Evolutionary conservation across 1,284 basidiomycete species (phyloP).

Genomic region (Ganoderma multipileum): DNA sequence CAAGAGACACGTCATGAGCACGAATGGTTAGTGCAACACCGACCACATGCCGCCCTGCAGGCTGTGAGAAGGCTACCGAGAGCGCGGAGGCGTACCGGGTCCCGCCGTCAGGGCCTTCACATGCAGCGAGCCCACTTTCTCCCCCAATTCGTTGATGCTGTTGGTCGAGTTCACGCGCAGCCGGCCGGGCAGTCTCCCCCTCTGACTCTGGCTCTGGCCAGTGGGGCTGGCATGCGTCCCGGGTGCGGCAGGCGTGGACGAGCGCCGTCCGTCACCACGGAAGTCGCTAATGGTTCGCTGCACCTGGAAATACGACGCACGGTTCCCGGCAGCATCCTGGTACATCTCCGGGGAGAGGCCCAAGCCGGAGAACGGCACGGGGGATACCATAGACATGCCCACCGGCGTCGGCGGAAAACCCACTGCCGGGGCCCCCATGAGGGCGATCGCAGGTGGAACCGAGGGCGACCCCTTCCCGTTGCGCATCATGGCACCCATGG

Average conservation of each 20-base stretch:
- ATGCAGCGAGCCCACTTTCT: slow-evolving; percentile 24
- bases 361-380: slow-evolving; percentile 21
- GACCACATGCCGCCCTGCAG: neutral
- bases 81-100: slow-evolving; percentile 16
- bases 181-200: slow-evolving; percentile 21
- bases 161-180: slow-evolving; percentile 29
- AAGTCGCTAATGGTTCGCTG: slow-evolving; percentile 27
- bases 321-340: slow-evolving; percentile 18
- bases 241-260: slow-evolving; percentile 3
- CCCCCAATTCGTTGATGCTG: slow-evolving; percentile 27
- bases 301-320: slow-evolving; percentile 25
- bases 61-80: slow-evolving; percentile 15
- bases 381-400: slow-evolving; percentile 13
- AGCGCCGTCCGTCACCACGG: slow-evolving; percentile 16
- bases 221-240: neutral
- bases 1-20: neutral
- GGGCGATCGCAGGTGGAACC: slow-evolving; percentile 28
- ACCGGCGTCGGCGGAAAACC: slow-evolving; percentile 21
- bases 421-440: slow-evolving; percentile 29
- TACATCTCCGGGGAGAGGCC: slow-evolving; percentile 21
- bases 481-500: slow-evolving; percentile 26
- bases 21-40: neutral
- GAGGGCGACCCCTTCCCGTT: slow-evolving; percentile 34
- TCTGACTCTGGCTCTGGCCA: neutral
- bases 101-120: slow-evolving; percentile 17